A percentile compares a stretch with the other conserved stretches of the same genome.
phyloP scores from a whole-genome alignment of 73 alveolate genomes.

The Paramecium tetraurelia region DNA sequence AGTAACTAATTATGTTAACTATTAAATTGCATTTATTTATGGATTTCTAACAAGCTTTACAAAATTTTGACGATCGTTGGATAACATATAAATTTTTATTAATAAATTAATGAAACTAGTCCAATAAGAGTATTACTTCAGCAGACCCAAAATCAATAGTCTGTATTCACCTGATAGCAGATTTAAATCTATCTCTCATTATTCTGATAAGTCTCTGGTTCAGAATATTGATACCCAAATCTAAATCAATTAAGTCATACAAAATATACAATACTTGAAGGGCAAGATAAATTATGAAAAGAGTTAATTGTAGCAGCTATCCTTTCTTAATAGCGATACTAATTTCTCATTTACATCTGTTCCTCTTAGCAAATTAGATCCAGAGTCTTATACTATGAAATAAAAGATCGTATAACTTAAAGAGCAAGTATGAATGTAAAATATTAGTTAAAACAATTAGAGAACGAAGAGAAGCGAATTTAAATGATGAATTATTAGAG shows the following conservation, averaged over 20 bases:
- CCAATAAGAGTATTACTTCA: neutral
- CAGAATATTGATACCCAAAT: neutral
- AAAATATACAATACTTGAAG: neutral
- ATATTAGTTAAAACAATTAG: neutral
- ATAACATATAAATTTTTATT: neutral
- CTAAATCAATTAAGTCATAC: neutral
- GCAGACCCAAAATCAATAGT: neutral
- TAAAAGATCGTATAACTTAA: neutral
- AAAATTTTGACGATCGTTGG: slow-evolving; percentile 25
- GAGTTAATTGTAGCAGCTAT: neutral
- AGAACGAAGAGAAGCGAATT: neutral
- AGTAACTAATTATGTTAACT: slow-evolving; percentile 13
- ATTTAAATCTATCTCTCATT: neutral
- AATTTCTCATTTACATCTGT: neutral
- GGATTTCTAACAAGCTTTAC: neutral
- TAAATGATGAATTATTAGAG: neutral
- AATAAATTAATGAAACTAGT: neutral
- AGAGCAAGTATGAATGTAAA: neutral
- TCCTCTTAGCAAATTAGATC: neutral
- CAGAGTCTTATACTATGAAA: neutral
- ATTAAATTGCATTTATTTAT: neutral
- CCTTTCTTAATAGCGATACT: neutral
- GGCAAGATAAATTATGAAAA: neutral
- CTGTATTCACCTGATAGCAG: neutral
- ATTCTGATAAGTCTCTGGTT: neutral